phyloP scores from a whole-genome alignment of 345 rosid genomes.

The Hibiscus tridactylites region DNA sequence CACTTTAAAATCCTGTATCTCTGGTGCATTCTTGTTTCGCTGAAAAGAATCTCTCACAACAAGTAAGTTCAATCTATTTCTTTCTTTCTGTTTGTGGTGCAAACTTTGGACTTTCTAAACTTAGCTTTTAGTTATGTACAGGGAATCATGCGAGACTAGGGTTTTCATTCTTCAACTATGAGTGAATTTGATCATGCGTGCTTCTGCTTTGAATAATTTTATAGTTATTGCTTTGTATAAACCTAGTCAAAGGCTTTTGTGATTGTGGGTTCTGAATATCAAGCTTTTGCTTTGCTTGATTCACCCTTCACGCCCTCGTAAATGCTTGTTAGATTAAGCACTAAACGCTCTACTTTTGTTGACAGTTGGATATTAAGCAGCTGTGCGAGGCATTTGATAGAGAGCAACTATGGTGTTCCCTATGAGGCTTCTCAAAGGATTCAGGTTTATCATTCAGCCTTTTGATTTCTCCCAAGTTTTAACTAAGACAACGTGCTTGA shows the following conservation, averaged over 20 bases:
- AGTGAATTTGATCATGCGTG: not conserved
- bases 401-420: constrained; percentile 16
- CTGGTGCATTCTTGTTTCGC: not conserved
- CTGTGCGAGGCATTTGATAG: constrained; percentile 9
- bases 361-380: not conserved
- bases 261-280: not conserved
- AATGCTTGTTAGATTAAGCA: not conserved
- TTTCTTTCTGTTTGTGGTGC: not conserved
- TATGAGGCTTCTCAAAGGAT: constrained; percentile 17
- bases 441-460: constrained; percentile 24
- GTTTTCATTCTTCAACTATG: not conserved
- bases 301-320: not conserved
- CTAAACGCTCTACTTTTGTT: not conserved
- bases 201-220: not conserved
- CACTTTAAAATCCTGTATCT: not conserved
- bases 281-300: not conserved
- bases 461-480: not conserved
- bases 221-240: not conserved
- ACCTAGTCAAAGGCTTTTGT: not conserved
- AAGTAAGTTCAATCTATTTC: not conserved
- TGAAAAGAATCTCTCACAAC: not conserved
- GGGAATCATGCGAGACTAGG: not conserved
- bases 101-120: not conserved
- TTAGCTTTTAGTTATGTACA: not conserved
- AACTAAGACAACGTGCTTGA: not conserved